These are phyloP conservation scores for Saksenaea oblongispora DNA, from an alignment of 371 early-diverging fungal genomes.

Conservation along the genomic window DNA sequence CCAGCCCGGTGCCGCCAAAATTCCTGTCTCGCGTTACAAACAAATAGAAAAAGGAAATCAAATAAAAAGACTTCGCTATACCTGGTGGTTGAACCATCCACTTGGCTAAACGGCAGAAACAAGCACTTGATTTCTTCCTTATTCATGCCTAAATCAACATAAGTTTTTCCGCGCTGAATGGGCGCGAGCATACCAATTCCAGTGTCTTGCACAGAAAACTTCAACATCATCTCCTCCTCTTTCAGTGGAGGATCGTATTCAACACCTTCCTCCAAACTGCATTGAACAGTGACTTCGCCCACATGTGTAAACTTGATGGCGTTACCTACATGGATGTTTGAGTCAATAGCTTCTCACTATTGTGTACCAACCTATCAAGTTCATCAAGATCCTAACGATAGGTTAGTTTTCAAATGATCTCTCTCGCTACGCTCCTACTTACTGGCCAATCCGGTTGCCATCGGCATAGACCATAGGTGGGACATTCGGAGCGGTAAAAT, in stretches of 20 bases:
- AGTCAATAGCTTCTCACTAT: neutral
- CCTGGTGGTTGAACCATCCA: slow-evolving; percentile 59
- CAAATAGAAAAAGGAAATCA: neutral
- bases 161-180: neutral
- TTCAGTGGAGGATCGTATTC: slow-evolving; percentile 9
- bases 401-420: neutral
- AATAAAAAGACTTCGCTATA: slow-evolving; percentile 6
- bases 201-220: slow-evolving; percentile 46
- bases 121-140: slow-evolving; percentile 51
- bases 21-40: slow-evolving; percentile 17
- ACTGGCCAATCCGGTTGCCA: slow-evolving; percentile 49
- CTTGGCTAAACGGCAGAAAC: slow-evolving; percentile 61
- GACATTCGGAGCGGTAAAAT: slow-evolving; percentile 44
- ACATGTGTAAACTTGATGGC: slow-evolving; percentile 58
- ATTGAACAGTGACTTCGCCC: slow-evolving; percentile 51
- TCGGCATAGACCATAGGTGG: slow-evolving; percentile 48
- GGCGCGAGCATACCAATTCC: slow-evolving; percentile 42
- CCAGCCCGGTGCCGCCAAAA: slow-evolving; percentile 68
- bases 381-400: slow-evolving; percentile 37
- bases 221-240: slow-evolving; percentile 27
- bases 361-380: slow-evolving; percentile 28
- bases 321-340: slow-evolving; percentile 10
- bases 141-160: slow-evolving; percentile 22
- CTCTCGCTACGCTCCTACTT: slow-evolving; percentile 4
- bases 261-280: slow-evolving; percentile 31